Base-by-base conservation (phyloP, 2,329 filamentous ascomycete species). In the Phialophora expanda region DNA sequence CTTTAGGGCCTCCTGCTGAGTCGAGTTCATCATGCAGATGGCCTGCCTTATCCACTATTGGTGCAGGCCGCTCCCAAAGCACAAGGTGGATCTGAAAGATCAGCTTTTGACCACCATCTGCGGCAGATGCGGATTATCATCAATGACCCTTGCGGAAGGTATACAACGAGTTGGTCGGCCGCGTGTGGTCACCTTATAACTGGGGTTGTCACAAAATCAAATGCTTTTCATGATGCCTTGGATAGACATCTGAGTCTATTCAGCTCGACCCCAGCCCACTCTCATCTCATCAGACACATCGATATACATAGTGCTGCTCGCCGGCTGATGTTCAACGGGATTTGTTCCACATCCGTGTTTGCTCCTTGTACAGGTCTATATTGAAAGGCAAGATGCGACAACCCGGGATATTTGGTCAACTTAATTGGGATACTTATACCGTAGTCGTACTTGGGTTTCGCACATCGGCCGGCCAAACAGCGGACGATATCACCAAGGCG, bases 341-440 rank as follows among this genome's bases (percentile, higher is more conserved):
- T 44, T 44, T 8, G 38, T 44, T 44, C 17, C 17, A n/a, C 17
- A n/a, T 44, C 1, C 5, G 38, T 20, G 14, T 44, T 44, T 44
- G 1, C 17, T 24, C 17, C 17, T n/a, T 26, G 9, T 51, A 20
- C 22, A 24, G 2, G 14, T 30, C 17, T 34, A 30, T 8, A 55
- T 6, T n/a, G 26, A 26, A 38, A 0, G 46, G 53, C 60, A 62
- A 50, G 32, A 63, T 63, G 53, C 61, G 61, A n/a, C 61, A 63
- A 34, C 61, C 61, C 8, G 61, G 61, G 4, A 57, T 63, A 28
- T 63, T 56, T 57, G 61, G 61, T 26, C 61, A 63, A 38, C 11
- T 63, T n/a, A 32, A 38, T 26, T 63, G 61, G 61, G 53, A 63
- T 26, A 56, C 53, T 17, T 63, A 63, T 22, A 63, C 61, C 5